Percentiles rank a stretch among this genome's conserved stretches.
Conservation (phyloP, 176 grass and related monocot genomes). For the Chrysopogon serrulatus region DNA sequence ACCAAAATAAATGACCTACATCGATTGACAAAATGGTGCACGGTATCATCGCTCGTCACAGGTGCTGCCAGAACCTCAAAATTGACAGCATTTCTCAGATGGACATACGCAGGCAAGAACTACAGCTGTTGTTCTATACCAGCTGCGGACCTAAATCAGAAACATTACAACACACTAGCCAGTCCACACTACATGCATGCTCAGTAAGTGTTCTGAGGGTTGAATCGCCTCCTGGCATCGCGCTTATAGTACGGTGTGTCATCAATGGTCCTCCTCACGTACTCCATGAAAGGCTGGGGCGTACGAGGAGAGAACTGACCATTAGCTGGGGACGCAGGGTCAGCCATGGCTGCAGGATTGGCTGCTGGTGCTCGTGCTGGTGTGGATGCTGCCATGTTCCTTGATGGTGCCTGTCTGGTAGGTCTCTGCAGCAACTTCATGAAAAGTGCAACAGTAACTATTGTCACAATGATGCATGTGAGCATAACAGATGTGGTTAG, state of each 20-base stretch:
- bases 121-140: neutral
- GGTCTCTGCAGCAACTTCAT: constrained; percentile 68
- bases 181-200: neutral
- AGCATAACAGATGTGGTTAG: constrained; percentile 43
- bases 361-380: constrained; percentile 2
- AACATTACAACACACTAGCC: neutral
- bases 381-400: neutral
- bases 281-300: constrained; percentile 79
- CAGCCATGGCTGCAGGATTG: constrained; percentile 1
- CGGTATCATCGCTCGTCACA: neutral
- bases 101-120: neutral
- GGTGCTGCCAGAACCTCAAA: constrained; percentile 27
- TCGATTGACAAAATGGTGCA: neutral
- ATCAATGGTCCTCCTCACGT: constrained; percentile 88
- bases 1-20: neutral
- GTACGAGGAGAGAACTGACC: constrained; percentile 50
- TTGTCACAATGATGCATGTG: constrained; percentile 39
- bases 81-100: constrained; percentile 6
- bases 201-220: constrained; percentile 86
- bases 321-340: constrained; percentile 26
- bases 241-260: constrained; percentile 93
- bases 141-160: constrained; percentile 4
- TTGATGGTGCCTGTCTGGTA: constrained; percentile 14
- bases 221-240: constrained; percentile 58
- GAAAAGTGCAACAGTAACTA: constrained; percentile 42